These are phyloP conservation scores for Daldinia eschscholtzii DNA, from an alignment of 2,329 filamentous ascomycete species.

Conservation along the genomic window DNA sequence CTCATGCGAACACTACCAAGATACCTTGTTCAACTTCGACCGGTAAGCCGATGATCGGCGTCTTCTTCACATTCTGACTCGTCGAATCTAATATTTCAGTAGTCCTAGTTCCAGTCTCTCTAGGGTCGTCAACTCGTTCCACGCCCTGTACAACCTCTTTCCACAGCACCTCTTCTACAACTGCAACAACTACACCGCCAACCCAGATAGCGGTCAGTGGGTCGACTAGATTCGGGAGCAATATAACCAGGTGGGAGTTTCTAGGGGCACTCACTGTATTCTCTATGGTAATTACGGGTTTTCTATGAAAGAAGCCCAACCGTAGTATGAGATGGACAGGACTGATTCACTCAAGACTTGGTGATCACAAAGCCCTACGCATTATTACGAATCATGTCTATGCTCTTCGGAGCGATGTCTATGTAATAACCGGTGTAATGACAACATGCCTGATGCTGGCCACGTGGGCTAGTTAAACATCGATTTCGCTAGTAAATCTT, in stretches of 20 bases:
- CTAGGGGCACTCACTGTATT: slow-evolving; percentile 20
- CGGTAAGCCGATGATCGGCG: slow-evolving; percentile 20
- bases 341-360: slow-evolving; percentile 2
- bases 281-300: slow-evolving; percentile 16
- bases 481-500: slow-evolving; percentile 1
- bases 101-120: slow-evolving; percentile 23
- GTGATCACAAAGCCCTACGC: neutral
- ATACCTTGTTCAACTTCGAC: slow-evolving; percentile 38
- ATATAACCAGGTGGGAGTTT: slow-evolving; percentile 1
- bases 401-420: slow-evolving; percentile 10
- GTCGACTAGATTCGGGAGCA: slow-evolving; percentile 13
- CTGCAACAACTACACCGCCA: slow-evolving; percentile 21
- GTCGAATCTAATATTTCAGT: slow-evolving; percentile 21
- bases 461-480: neutral
- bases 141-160: slow-evolving; percentile 12
- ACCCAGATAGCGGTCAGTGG: slow-evolving; percentile 34
- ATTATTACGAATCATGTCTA: neutral
- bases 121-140: neutral
- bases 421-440: slow-evolving; percentile 9
- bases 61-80: neutral
- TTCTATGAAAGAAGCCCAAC: slow-evolving; percentile 19
- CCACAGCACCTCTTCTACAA: slow-evolving; percentile 20
- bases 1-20: slow-evolving; percentile 27
- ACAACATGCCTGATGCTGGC: slow-evolving; percentile 2
- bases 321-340: slow-evolving; percentile 10